These are phyloP conservation scores for Citrus sp. DNA, from an alignment of 345 rosid species.

Conservation along the genomic window DNA sequence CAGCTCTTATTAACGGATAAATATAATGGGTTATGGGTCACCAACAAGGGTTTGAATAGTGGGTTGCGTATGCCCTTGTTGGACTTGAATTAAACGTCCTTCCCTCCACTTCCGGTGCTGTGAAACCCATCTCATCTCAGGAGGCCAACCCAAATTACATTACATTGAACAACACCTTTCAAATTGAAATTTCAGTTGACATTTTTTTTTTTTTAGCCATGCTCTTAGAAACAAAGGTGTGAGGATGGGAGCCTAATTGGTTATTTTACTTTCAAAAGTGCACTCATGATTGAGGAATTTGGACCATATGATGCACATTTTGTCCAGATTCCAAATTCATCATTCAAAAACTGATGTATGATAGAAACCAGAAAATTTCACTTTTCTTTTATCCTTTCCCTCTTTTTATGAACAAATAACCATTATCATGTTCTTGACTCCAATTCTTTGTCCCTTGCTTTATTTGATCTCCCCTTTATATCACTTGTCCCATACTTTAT, in stretches of 20 bases:
- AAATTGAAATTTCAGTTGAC: not conserved
- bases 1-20: too few relatives aligned
- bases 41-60: not conserved
- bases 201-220: not conserved
- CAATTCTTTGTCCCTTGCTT: slow-evolving; percentile 11
- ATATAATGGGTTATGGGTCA: not conserved
- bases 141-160: not conserved
- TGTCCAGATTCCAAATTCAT: not conserved
- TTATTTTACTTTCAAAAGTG: not conserved
- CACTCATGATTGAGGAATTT: slow-evolving; percentile 2
- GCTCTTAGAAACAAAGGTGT: not conserved
- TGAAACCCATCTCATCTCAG: not conserved
- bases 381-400: slow-evolving; percentile 4
- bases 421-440: slow-evolving; percentile 10
- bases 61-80: not conserved
- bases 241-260: not conserved
- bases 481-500: not conserved
- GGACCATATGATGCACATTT: not conserved
- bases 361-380: not conserved
- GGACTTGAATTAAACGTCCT: not conserved
- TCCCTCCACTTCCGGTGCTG: not conserved
- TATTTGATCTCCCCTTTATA: not conserved
- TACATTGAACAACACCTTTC: not conserved
- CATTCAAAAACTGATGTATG: not conserved
- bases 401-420: slow-evolving; percentile 10